A percentile compares a stretch with the other conserved stretches of the same genome.
These are phyloP conservation scores for Nicotiana attenuata DNA, from an alignment of 257 asterid genomes.

Conservation along the genomic window DNA sequence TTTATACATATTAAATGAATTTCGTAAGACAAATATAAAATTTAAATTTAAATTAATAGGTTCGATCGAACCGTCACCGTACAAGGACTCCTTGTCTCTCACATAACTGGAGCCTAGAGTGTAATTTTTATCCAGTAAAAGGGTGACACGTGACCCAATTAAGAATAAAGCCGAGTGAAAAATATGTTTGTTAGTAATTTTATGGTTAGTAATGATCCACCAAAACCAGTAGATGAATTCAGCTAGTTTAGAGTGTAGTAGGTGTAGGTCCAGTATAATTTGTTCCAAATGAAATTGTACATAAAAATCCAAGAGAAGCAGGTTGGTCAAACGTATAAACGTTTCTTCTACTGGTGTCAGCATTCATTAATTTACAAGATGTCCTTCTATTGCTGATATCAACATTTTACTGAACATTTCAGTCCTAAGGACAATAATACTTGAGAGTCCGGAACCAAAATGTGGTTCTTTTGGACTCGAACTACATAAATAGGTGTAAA, in stretches of 20 bases:
- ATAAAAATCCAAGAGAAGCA: background rate
- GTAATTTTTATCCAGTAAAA: background rate
- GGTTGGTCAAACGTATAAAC: background rate
- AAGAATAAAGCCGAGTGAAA: too few species aligned
- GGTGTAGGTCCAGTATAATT: background rate
- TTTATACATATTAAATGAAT: too few species aligned
- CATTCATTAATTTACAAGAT: background rate
- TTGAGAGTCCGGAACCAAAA: too few species aligned
- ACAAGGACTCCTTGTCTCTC: too few species aligned
- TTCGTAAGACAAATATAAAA: too few species aligned
- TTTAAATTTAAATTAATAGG: too few species aligned
- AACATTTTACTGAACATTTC: background rate
- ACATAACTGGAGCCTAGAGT: too few species aligned
- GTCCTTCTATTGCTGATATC: background rate
- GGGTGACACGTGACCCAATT: background rate
- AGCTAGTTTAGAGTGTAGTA: background rate
- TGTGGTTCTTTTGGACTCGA: too few species aligned
- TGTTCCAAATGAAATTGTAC: background rate
- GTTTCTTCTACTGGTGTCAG: background rate
- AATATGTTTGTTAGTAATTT: too few species aligned
- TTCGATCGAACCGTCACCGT: too few species aligned
- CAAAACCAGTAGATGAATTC: background rate
- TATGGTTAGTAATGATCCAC: too few species aligned
- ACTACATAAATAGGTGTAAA: too few species aligned
- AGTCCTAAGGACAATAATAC: background rate